Evolutionary conservation across 2,329 filamentous ascomycete species (phyloP), one percentile per base, ranked within the genome.

Genomic region (Aspergillus melleus): DNA sequence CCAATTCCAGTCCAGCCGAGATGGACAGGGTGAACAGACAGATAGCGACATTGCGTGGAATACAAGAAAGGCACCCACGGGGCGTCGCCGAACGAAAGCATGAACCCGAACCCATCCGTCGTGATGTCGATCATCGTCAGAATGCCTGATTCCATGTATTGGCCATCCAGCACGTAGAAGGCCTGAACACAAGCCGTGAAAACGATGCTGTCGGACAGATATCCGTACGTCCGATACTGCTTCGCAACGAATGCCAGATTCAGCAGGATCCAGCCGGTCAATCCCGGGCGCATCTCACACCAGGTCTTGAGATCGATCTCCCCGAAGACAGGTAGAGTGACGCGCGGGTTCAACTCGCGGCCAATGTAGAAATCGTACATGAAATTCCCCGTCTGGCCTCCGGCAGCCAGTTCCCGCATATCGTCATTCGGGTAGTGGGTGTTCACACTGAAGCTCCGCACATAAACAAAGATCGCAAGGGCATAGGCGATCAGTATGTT

Each of bases 311-410:
- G 88, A 72, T 97, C 93, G 55, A 96, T 69, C 90, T 89, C 52
- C 24, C 66, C 55, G 57, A 66, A 49, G 62, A 96, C 76, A 0
- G 82, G 74, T 11, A 77, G 61, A 19, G 61, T 86, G 58, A 95
- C 76, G 52, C 92, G 90, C 2, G 93, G 92, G 77, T 96, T 97
- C 59, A 96, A 86, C 76, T 96, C 93, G 29, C 93, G 90, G 11
- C 93, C 92, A 64, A 96, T 96, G 78, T 91, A 96, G 87, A 91
- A 96, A 76, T 96, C 92, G 75, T 96, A 96, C 39, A 96, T 77
- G 63, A 92, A 77, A 76, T 95, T 96, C 54, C 91, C 92, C 1
- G 86, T 87, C 69, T 88, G 84, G 11, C 91, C 92, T 46, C 92
- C 92, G 1, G 85, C 84, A 1, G 92, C 92, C 6, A 96, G 84